A percentile compares a stretch with the other conserved stretches of the same genome.
Evolutionary conservation across 257 asterid species (phyloP).

Genomic region (Solanum ossicruentum): DNA sequence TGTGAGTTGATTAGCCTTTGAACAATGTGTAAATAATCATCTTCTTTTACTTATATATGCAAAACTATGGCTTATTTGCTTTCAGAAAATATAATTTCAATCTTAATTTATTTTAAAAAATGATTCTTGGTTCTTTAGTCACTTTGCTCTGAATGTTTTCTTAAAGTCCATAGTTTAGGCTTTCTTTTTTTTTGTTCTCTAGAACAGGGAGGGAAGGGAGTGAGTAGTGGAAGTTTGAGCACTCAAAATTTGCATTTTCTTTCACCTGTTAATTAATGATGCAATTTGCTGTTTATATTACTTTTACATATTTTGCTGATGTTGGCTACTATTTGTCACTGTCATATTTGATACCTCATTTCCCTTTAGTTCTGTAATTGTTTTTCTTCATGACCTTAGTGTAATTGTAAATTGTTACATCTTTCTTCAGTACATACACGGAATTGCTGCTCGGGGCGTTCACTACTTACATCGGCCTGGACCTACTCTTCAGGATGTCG

Average conservation of each 20-base stretch:
- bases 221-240: neutral
- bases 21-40: neutral
- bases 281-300: neutral
- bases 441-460: conserved; percentile 89
- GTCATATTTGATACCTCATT: neutral
- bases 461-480: conserved; percentile 91
- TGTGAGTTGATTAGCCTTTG: neutral
- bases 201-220: neutral
- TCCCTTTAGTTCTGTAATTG: neutral
- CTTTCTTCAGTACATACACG: conserved; percentile 69
- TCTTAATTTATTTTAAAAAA: neutral
- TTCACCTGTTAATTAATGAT: neutral
- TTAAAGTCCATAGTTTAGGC: neutral
- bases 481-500: conserved; percentile 76
- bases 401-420: neutral
- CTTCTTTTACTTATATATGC: neutral
- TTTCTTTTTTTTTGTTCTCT: neutral
- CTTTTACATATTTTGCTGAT: neutral
- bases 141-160: neutral
- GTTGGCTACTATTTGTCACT: neutral
- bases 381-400: neutral
- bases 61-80: neutral
- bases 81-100: neutral
- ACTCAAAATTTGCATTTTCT: neutral
- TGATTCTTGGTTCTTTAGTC: neutral